Evolutionary conservation across 1,139 yeast genomes (phyloP).

Genomic region (Spathaspora jeffriesii): DNA sequence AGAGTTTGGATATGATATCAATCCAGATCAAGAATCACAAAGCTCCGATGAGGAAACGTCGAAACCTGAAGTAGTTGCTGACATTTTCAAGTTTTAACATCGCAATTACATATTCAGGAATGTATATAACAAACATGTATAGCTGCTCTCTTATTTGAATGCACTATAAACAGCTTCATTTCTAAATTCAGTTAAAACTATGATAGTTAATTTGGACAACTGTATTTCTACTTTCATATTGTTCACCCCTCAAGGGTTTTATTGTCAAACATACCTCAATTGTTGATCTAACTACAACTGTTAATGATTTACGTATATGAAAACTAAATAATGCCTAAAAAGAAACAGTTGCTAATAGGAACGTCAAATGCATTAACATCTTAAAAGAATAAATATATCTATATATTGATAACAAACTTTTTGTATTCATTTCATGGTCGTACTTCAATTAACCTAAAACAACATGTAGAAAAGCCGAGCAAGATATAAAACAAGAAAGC

Average conservation of each 20-base stretch:
- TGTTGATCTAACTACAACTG: neutral
- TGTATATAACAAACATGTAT: too few relatives aligned
- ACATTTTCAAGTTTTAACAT: conserved; percentile 14
- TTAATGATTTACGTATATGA: conserved; percentile 1
- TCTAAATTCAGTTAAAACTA: too few relatives aligned
- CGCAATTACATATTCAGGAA: too few relatives aligned
- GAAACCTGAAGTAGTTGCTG: conserved; percentile 5
- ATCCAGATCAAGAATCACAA: neutral
- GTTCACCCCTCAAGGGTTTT: too few relatives aligned
- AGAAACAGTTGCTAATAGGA: conserved; percentile 3
- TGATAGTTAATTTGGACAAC: too few relatives aligned
- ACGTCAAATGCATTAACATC: conserved; percentile 2
- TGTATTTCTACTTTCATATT: too few relatives aligned
- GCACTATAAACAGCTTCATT: too few relatives aligned
- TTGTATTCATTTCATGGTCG: conserved; percentile 1
- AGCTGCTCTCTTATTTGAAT: too few relatives aligned
- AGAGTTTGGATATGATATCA: conserved; percentile 6
- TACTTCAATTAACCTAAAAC: neutral
- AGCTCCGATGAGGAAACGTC: neutral
- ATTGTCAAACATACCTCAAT: too few relatives aligned
- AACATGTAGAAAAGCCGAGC: neutral
- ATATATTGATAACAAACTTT: conserved; percentile 4
- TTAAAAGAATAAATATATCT: conserved; percentile 4
- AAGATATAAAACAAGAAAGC: conserved; percentile 3
- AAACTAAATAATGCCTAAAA: conserved; percentile 7